Evolutionary conservation across 1,139 yeast species (phyloP).

Genomic region (Scheffersomyces stambukii): DNA sequence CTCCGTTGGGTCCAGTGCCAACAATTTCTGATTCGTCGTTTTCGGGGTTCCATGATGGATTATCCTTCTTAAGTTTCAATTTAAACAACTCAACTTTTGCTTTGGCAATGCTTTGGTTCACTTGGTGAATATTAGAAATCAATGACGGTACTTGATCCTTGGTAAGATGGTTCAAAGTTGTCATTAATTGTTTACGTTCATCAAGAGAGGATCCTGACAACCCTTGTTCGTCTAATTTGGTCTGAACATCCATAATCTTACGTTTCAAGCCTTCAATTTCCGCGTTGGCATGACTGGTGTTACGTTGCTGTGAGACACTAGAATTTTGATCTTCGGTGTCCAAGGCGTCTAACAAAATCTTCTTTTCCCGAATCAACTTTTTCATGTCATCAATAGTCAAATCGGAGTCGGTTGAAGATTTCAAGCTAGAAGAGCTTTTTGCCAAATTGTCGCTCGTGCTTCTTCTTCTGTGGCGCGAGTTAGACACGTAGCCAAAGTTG

Average conservation of each 20-base stretch:
- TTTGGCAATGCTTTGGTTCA: slow-evolving; percentile 66
- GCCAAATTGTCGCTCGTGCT: slow-evolving; percentile 10
- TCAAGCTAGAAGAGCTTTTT: slow-evolving; percentile 13
- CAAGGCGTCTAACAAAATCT: slow-evolving; percentile 64
- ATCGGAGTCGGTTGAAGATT: slow-evolving; percentile 24
- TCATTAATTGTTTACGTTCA: slow-evolving; percentile 40
- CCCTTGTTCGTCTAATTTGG: slow-evolving; percentile 31
- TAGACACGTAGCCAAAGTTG: slow-evolving; percentile 60
- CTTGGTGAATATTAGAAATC: slow-evolving; percentile 53
- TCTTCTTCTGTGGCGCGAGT: slow-evolving; percentile 56
- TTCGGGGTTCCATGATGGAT: slow-evolving; percentile 54
- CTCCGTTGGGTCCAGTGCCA: slow-evolving; percentile 86
- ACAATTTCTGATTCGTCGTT: slow-evolving; percentile 51
- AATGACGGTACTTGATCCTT: slow-evolving; percentile 65
- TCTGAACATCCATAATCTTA: slow-evolving; percentile 55
- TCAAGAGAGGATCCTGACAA: slow-evolving; percentile 30
- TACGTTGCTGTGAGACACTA: neutral
- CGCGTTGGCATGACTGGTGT: slow-evolving; percentile 1
- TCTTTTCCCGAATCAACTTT: slow-evolving; percentile 65
- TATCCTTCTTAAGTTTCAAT: slow-evolving; percentile 47
- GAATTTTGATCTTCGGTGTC: slow-evolving; percentile 61
- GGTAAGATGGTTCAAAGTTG: slow-evolving; percentile 52
- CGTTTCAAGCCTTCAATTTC: slow-evolving; percentile 58
- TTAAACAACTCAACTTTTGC: slow-evolving; percentile 64
- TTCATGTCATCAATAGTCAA: slow-evolving; percentile 49